Percentiles rank a stretch among this genome's conserved stretches.
Evolutionary conservation across 176 grass and related monocot species (phyloP).

Genomic region (Musa acuminata): DNA sequence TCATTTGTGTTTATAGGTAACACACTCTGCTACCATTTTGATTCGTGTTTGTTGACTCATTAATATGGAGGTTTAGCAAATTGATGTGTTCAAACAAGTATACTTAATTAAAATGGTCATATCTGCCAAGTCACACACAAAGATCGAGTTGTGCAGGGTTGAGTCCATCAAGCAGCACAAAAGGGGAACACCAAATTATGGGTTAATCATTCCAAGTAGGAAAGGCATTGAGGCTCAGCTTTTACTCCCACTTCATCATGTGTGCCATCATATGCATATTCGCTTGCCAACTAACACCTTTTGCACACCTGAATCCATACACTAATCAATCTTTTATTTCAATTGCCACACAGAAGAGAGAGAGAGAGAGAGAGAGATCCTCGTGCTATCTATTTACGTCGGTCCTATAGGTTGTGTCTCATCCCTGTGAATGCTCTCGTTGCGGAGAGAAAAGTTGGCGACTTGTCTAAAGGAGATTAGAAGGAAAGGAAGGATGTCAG

Average conservation of each 20-base stretch:
- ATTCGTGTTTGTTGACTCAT: too few relatives aligned
- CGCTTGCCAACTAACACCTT: not conserved
- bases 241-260: conserved; percentile 69
- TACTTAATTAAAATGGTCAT: too few relatives aligned
- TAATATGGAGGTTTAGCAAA: too few relatives aligned
- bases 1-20: too few relatives aligned
- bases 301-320: not conserved
- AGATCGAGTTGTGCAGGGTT: not conserved
- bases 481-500: conserved; percentile 35
- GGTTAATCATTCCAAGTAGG: conserved; percentile 82
- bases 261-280: conserved; percentile 44
- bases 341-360: not conserved
- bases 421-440: too few relatives aligned
- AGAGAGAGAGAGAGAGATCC: conserved; percentile 9
- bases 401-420: too few relatives aligned
- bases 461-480: not conserved
- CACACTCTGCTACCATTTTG: too few relatives aligned
- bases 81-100: too few relatives aligned
- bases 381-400: not conserved
- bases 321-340: conserved; percentile 26
- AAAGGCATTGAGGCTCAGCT: conserved; percentile 69
- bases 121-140: not conserved
- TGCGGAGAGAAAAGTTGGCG: too few relatives aligned
- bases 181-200: conserved; percentile 50
- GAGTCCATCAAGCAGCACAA: not conserved